Conservation (phyloP, 2,329 filamentous ascomycete species). For the Torrubiellomyces zombiae region DNA sequence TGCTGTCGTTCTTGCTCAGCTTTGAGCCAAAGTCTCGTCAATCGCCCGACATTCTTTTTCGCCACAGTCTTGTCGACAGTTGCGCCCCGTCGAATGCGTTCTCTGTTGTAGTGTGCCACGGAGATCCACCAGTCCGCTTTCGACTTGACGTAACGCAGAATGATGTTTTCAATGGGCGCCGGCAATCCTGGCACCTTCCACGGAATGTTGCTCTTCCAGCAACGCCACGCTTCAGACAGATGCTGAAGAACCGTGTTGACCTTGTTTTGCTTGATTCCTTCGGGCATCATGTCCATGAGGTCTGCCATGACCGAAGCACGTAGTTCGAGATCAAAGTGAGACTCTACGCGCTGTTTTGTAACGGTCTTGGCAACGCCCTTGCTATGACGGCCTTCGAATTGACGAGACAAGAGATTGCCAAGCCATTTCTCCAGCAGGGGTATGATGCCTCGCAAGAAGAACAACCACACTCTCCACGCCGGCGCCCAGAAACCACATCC, state of each 20-base stretch:
- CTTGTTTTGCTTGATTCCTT: slow-evolving; percentile 98
- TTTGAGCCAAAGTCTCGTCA: slow-evolving; percentile 94
- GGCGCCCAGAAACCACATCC: slow-evolving; percentile 99
- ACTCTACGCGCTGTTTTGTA: slow-evolving; percentile 96
- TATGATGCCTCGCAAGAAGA: slow-evolving; percentile 98
- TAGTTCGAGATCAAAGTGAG: slow-evolving; percentile 92
- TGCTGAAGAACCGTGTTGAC: slow-evolving; percentile 96
- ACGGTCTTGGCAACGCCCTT: slow-evolving; percentile 98
- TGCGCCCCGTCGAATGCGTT: slow-evolving; percentile 87
- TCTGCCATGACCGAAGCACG: slow-evolving; percentile 98
- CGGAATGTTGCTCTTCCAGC: slow-evolving; percentile 99
- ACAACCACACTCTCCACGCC: slow-evolving; percentile 96
- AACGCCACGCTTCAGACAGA: slow-evolving; percentile 94
- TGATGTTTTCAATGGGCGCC: slow-evolving; percentile 96
- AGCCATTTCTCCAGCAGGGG: slow-evolving; percentile 93
- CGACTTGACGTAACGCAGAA: slow-evolving; percentile 93
- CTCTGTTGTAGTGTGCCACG: slow-evolving; percentile 95
- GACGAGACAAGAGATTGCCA: slow-evolving; percentile 86
- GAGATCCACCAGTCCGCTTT: slow-evolving; percentile 99
- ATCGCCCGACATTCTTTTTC: slow-evolving; percentile 93
- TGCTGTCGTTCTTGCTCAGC: slow-evolving; percentile 96
- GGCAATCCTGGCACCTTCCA: slow-evolving; percentile 97
- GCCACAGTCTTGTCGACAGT: slow-evolving; percentile 98
- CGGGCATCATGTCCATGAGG: slow-evolving; percentile 99
- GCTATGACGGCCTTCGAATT: slow-evolving; percentile 96